Conservation (phyloP, 352 stramenopile species). For the Pythium biforme region DNA sequence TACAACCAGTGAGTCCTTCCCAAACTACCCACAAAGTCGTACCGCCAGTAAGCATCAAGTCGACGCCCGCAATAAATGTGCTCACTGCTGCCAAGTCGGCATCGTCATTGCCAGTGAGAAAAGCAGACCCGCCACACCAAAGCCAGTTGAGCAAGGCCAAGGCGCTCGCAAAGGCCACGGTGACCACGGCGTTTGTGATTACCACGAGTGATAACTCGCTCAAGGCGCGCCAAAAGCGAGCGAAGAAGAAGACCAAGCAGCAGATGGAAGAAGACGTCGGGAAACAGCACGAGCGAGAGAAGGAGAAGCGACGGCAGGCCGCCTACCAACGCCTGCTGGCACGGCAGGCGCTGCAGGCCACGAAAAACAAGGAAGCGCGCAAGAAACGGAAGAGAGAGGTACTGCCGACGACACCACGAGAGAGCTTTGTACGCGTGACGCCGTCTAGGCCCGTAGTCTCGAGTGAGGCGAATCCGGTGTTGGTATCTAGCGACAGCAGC, state of each 20-base stretch:
- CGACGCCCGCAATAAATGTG: background rate
- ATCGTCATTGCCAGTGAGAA: background rate
- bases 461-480: conserved; percentile 18
- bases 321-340: conserved; percentile 61
- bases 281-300: conserved; percentile 40
- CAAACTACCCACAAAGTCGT: background rate
- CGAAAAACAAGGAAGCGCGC: conserved; percentile 35
- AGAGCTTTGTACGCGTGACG: background rate
- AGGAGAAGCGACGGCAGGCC: conserved; percentile 44
- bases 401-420: background rate
- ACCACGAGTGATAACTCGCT: conserved; percentile 31
- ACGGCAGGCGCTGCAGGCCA: conserved; percentile 50
- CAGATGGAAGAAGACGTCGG: conserved; percentile 27
- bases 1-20: conserved; percentile 7
- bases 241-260: conserved; percentile 30
- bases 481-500: conserved; percentile 23
- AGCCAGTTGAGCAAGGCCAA: conserved; percentile 22
- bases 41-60: background rate
- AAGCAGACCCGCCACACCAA: background rate
- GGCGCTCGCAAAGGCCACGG: conserved; percentile 14
- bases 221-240: conserved; percentile 31
- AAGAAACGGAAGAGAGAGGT: conserved; percentile 3
- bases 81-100: conserved; percentile 11
- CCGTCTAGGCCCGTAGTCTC: no score
- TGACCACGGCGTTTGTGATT: conserved; percentile 47